These are phyloP conservation scores for Phylloporus sp. DNA, from an alignment of 768 basidiomycete genomes.

Conservation along the genomic window DNA sequence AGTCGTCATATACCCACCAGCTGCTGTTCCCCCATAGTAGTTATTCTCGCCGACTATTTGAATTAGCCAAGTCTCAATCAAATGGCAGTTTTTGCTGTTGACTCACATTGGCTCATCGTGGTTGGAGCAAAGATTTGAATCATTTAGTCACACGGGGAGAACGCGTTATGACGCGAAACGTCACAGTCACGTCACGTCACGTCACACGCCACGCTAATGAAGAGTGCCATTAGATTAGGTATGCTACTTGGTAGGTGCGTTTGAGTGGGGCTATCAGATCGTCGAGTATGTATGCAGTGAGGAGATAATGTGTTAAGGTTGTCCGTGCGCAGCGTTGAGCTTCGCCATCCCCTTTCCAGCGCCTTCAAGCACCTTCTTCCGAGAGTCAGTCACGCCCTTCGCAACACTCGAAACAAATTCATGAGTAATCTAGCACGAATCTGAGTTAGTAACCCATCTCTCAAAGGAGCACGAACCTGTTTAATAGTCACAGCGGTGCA, in stretches of 20 bases:
- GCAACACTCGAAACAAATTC: conserved; percentile 60
- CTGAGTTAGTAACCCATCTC: not conserved
- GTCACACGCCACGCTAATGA: not conserved
- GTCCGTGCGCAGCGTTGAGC: conserved; percentile 40
- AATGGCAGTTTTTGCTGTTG: not conserved
- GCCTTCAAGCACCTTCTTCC: conserved; percentile 69
- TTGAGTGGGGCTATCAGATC: conserved; percentile 32
- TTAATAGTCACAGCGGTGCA: conserved; percentile 41
- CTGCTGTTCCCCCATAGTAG: conserved; percentile 41
- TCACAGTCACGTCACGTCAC: conserved; percentile 21
- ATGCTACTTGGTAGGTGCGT: not conserved
- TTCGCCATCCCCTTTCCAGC: conserved; percentile 66
- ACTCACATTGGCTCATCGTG: conserved; percentile 44
- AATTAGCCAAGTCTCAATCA: conserved; percentile 4
- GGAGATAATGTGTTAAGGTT: conserved; percentile 15
- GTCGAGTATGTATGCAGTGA: conserved; percentile 7
- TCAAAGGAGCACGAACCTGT: conserved; percentile 28
- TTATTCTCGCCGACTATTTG: conserved; percentile 33
- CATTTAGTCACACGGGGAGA: conserved; percentile 7
- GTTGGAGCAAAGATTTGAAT: not conserved
- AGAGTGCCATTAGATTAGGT: not conserved
- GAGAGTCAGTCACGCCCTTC: conserved; percentile 65
- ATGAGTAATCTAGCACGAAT: conserved; percentile 47
- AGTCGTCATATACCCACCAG: conserved; percentile 57
- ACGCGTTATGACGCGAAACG: conserved; percentile 28